Conservation (phyloP, 2,329 filamentous ascomycete species). For the Nannizziopsis arthrosporioides region DNA sequence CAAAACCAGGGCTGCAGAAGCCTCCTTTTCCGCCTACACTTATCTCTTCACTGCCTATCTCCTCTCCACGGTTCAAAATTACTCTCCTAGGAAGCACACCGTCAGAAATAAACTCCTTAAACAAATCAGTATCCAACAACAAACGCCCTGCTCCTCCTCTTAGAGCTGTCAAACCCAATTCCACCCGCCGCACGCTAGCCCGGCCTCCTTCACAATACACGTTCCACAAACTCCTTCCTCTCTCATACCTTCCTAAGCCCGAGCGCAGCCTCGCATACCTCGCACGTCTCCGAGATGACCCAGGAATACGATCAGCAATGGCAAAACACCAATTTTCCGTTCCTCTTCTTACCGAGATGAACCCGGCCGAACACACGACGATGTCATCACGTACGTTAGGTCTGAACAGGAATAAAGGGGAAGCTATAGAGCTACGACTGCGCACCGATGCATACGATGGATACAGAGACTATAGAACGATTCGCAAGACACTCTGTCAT, state of each 20-base stretch:
- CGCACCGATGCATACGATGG: slow-evolving; percentile 92
- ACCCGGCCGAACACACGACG: slow-evolving; percentile 71
- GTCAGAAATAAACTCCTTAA: slow-evolving; percentile 33
- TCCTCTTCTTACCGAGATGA: slow-evolving; percentile 85
- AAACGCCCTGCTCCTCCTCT: slow-evolving; percentile 13
- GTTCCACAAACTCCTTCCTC: slow-evolving; percentile 64
- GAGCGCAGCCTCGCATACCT: slow-evolving; percentile 61
- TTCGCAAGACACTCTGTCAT: slow-evolving; percentile 85
- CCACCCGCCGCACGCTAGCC: slow-evolving; percentile 23
- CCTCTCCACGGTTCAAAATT: slow-evolving; percentile 35
- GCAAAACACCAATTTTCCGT: slow-evolving; percentile 72
- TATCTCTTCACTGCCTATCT: slow-evolving; percentile 25
- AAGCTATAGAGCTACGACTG: slow-evolving; percentile 80
- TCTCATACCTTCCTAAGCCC: slow-evolving; percentile 66
- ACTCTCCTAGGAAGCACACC: slow-evolving; percentile 36
- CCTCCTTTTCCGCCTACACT: slow-evolving; percentile 32
- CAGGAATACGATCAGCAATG: slow-evolving; percentile 78
- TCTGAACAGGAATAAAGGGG: slow-evolving; percentile 73
- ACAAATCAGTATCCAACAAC: slow-evolving; percentile 23
- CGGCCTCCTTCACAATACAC: slow-evolving; percentile 47
- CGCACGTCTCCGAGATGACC: slow-evolving; percentile 64
- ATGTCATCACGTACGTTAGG: slow-evolving; percentile 74
- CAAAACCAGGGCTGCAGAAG: slow-evolving; percentile 38
- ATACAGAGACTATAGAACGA: slow-evolving; percentile 83
- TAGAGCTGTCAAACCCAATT: slow-evolving; percentile 19